Conservation (phyloP, 768 basidiomycete species). For the Boletales sp. region DNA sequence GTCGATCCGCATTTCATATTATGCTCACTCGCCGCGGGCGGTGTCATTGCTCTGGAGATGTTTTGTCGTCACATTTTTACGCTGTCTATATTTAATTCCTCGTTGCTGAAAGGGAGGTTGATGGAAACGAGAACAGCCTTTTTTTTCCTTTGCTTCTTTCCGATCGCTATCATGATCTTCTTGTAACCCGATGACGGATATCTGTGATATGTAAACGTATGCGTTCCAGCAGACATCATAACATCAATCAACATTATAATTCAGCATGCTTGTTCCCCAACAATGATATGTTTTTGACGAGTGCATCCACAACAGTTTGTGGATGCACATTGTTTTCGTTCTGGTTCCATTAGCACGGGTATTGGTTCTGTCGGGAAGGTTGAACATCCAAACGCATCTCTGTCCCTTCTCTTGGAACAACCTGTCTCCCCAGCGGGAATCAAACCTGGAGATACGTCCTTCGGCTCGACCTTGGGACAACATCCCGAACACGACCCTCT, state of each 20-base stretch:
- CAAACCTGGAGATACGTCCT: background rate
- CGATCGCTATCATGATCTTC: background rate
- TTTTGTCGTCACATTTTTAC: background rate
- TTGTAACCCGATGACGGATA: conserved; percentile 8
- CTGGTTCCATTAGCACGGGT: background rate
- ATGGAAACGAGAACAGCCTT: background rate
- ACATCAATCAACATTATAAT: background rate
- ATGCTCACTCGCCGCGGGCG: background rate
- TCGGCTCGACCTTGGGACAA: background rate
- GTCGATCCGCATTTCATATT: background rate
- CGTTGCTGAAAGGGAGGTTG: conserved; percentile 2
- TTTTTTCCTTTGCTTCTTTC: background rate
- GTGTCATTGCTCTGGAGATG: background rate
- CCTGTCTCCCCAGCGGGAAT: too few relatives aligned
- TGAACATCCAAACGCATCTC: conserved; percentile 35
- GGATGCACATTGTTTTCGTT: background rate
- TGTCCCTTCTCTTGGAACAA: conserved; percentile 32
- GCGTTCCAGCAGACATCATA: background rate
- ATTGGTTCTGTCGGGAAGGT: too few relatives aligned
- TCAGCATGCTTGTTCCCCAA: conserved; percentile 1
- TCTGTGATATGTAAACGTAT: conserved; percentile 8
- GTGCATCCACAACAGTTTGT: conserved; percentile 2
- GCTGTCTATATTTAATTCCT: conserved; percentile 1
- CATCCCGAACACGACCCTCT: too few relatives aligned
- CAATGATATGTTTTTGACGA: background rate